Base-by-base conservation (phyloP, 805 yeast genomes). In the Barnettozyma californica region DNA sequence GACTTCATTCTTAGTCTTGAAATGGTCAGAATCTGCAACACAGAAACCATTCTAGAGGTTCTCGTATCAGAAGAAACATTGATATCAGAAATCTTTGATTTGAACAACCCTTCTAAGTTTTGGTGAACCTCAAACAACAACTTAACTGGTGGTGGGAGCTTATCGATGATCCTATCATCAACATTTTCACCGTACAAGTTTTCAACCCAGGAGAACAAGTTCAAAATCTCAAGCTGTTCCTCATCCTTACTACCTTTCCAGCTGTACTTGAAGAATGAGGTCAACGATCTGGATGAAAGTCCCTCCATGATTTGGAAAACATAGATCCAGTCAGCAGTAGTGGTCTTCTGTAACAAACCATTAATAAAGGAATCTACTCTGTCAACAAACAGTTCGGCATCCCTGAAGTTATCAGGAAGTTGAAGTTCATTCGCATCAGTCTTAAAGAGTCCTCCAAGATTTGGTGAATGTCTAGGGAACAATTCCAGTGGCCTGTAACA, bases 271-370 rank as follows among this genome's bases (percentile, higher is more conserved):
- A 85, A 83, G 49, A 89, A 68, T 9, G 83, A 76, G 10, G 78
- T 67, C 31, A 76, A 62, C 0, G 82, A 74, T 43, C 76, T 80
- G 20, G 79, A 78, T 23, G 83, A 78, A 50, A 84, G 83, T 29
- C 78, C 69, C 61, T 91, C 97, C 41, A 92, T 66, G 1, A 83
- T 67, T 59, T 88, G 92, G 62, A 79, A 86, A 4, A 84, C 77
- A 47, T 76, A 75, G 45, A 88, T 71, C 97, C 97, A 92, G 57
- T 91, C 95, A 51, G 77, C 78, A 11, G 80, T 64, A 11, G 80
- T 74, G 31, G 84, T 75, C 10, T 79, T 75, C 25, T 68, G 70
- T 60, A 84, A 81, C 29, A 84, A 71, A 4, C 77, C 75, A 2
- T 76, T 69, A 25, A 87, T 74, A 7, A 87, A 68, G 16, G 72